Evolutionary conservation across 192 early-diverging fungal genomes (phyloP), one percentile per base, ranked within the genome.

Genomic region (Globomyces pollinis-pini): DNA sequence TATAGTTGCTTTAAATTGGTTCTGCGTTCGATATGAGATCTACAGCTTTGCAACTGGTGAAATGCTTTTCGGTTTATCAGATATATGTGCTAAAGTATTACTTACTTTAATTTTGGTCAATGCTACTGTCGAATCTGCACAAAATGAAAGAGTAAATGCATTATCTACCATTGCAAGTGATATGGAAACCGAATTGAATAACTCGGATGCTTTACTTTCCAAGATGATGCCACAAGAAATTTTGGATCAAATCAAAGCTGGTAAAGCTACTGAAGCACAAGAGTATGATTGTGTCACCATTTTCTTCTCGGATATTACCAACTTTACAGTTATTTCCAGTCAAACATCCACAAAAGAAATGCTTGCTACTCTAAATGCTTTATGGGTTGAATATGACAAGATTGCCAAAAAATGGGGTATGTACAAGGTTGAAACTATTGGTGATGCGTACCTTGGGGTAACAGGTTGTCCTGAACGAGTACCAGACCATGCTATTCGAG

Each of bases 401-500:
- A 66, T 32, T 57, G 16, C 53, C 66, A 34, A 68, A 63, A 60
- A 70, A 70, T 54, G 64, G 54, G 33, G 67, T 72, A 57, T 75
- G 51, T 72, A 75, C 63, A 75, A 75, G 52, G 70, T 75, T 2
- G 73, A 75, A 38, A 75, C 73, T 2, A 75, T 75, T 38, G 73
- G 73, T 23, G 65, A 75, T 42, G 62, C 57, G 1, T 68, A 59
- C 38, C 57, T 61, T 26, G 58, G 61, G 1, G 65, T 64, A 30
- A 43, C 47, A 11, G 65, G 65, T 7, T 56, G 55, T n/a, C 65
- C 65, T 16, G 51, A 64, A 1, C 39, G 64, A 34, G 50, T 60
- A 36, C 44, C 69, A 13, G 64, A 63, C 38, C 64, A 66, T 30
- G 64, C 69, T 12, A 20, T 20, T 18, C 3, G 4, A n/a, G 42